phyloP scores from a whole-genome alignment of 768 basidiomycete species.

The Leccinum olivaceopallidum region DNA sequence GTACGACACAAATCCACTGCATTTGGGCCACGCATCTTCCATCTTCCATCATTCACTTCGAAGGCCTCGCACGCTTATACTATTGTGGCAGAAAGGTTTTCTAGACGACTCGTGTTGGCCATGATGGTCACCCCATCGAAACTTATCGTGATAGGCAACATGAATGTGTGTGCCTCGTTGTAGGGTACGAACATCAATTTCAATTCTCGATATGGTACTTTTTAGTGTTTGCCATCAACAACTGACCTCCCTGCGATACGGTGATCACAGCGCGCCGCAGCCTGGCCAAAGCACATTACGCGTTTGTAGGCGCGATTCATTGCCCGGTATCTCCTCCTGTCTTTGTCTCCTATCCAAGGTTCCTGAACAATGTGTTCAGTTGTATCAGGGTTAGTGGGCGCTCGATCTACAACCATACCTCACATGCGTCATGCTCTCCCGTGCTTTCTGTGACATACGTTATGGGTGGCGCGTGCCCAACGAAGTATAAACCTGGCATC shows the following conservation, averaged over 20 bases:
- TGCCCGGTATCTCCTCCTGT: not conserved
- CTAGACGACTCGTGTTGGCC: slow-evolving; percentile 1
- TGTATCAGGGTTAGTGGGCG: slow-evolving; percentile 3
- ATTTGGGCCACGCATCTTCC: no score
- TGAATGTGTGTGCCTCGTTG: slow-evolving; percentile 1
- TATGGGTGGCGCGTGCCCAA: slow-evolving; percentile 3
- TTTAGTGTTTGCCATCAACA: not conserved
- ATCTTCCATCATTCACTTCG: not conserved
- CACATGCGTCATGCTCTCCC: not conserved
- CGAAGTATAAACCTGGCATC: slow-evolving; percentile 1
- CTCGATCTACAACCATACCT: not conserved
- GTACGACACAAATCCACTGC: no score
- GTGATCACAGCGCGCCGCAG: slow-evolving; percentile 1
- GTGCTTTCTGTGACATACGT: not conserved
- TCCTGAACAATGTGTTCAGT: not conserved
- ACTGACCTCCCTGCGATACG: not conserved
- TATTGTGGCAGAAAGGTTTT: not conserved
- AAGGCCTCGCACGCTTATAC: not conserved
- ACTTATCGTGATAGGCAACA: not conserved
- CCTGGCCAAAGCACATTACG: not conserved
- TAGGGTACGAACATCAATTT: not conserved
- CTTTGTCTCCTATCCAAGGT: not conserved
- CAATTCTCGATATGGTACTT: slow-evolving; percentile 2
- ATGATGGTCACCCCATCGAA: not conserved
- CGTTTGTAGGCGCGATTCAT: slow-evolving; percentile 6